These are phyloP conservation scores for Lyophyllum shimeji DNA, from an alignment of 768 basidiomycete genomes.

Conservation along the genomic window DNA sequence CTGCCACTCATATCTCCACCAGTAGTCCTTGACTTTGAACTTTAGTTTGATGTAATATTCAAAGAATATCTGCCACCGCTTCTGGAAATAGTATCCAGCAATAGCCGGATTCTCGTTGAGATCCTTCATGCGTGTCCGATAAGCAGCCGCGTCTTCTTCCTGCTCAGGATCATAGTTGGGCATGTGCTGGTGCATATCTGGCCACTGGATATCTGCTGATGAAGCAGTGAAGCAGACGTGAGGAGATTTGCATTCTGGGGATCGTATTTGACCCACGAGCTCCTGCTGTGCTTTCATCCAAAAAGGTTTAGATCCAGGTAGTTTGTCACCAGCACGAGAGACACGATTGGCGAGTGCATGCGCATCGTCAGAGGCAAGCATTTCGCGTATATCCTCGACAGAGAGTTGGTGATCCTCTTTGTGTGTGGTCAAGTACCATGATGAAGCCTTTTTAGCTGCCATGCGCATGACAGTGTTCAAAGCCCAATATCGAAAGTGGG, in stretches of 20 bases:
- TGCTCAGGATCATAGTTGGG: conserved; percentile 12
- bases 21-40: conserved; percentile 20
- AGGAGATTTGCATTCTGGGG: conserved; percentile 20
- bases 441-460: conserved; percentile 8
- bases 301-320: conserved; percentile 22
- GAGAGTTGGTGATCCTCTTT: conserved; percentile 6
- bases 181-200: conserved; percentile 30
- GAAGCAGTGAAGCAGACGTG: conserved; percentile 25
- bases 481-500: conserved; percentile 9
- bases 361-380: conserved; percentile 13
- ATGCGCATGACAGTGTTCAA: conserved; percentile 7
- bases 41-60: conserved; percentile 12
- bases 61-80: conserved; percentile 19
- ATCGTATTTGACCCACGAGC: conserved; percentile 15
- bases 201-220: conserved; percentile 30
- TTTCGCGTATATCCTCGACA: conserved; percentile 1
- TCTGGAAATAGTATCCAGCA: conserved; percentile 22
- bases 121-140: conserved; percentile 9
- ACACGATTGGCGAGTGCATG: conserved; percentile 16
- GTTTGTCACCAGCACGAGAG: conserved; percentile 16
- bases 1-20: conserved; percentile 14
- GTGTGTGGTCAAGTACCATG: conserved; percentile 9
- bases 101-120: conserved; percentile 25
- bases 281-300: conserved; percentile 13
- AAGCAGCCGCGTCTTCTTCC: conserved; percentile 12